Evolutionary conservation across 1,139 yeast species (phyloP).

Genomic region (Sugiyamaella sp.): DNA sequence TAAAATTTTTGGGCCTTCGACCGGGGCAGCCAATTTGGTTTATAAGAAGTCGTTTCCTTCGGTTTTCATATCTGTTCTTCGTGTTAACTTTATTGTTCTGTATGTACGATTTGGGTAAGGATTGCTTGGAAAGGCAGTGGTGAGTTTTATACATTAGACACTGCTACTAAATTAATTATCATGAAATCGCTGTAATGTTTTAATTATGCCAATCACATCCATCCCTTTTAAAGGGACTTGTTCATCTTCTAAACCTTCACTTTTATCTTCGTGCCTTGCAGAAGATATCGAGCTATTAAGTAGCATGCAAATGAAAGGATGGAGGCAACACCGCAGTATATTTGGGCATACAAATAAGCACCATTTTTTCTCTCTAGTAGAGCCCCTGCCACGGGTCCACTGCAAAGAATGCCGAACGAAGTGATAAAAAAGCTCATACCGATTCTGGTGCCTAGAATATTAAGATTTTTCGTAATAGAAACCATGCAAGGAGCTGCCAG

Average conservation of each 20-base stretch:
- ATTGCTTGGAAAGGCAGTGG: too few species aligned
- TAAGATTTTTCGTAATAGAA: conserved; percentile 54
- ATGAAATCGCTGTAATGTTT: not conserved
- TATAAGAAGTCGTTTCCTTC: too few species aligned
- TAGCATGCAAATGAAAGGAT: conserved; percentile 13
- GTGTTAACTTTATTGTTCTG: too few species aligned
- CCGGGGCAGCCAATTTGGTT: too few species aligned
- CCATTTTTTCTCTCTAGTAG: conserved; percentile 36
- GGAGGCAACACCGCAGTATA: conserved; percentile 26
- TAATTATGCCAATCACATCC: not conserved
- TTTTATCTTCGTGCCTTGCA: conserved; percentile 6
- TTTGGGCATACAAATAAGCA: conserved; percentile 25
- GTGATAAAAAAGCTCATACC: conserved; percentile 63
- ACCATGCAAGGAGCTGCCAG: conserved; percentile 47
- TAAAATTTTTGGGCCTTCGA: too few species aligned
- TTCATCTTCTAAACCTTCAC: conserved; percentile 4
- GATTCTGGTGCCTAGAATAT: conserved; percentile 48
- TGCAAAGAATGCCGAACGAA: conserved; percentile 53
- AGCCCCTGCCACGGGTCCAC: conserved; percentile 58
- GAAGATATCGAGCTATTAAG: not conserved
- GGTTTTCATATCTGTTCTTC: too few species aligned
- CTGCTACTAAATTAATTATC: too few species aligned
- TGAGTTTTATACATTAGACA: too few species aligned
- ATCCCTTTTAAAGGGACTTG: not conserved
- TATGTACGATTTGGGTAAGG: too few species aligned